Evolutionary conservation across 495 filamentous ascomycete genomes (phyloP).

Genomic region (Aspergillus hancockii): DNA sequence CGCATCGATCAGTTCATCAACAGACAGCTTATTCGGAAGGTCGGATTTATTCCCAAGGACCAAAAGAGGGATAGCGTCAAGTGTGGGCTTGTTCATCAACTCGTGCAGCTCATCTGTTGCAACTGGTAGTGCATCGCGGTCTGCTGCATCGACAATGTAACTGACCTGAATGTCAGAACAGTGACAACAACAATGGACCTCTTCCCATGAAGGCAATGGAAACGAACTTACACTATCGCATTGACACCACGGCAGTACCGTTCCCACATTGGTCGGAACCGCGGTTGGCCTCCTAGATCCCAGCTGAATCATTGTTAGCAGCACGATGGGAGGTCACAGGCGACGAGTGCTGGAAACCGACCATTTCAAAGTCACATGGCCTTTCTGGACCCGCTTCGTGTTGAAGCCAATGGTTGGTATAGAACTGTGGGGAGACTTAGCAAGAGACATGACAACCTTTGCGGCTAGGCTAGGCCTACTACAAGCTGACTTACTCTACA

Average conservation of each 20-base stretch:
- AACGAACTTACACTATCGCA: slow-evolving; percentile 77
- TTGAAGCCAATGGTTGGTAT: slow-evolving; percentile 99
- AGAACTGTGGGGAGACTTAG: slow-evolving; percentile 66
- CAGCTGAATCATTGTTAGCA: slow-evolving; percentile 56
- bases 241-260: slow-evolving; percentile 96
- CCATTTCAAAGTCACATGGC: slow-evolving; percentile 98
- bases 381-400: slow-evolving; percentile 97
- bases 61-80: slow-evolving; percentile 90
- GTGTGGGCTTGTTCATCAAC: slow-evolving; percentile 78
- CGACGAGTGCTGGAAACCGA: slow-evolving; percentile 34
- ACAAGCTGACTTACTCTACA: slow-evolving; percentile 77
- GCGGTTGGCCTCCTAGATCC: slow-evolving; percentile 96
- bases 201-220: background rate
- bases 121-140: slow-evolving; percentile 74
- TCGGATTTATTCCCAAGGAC: slow-evolving; percentile 98
- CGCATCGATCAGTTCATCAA: slow-evolving; percentile 92
- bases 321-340: background rate
- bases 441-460: slow-evolving; percentile 15
- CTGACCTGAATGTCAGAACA: slow-evolving; percentile 38
- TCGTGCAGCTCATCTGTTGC: slow-evolving; percentile 91
- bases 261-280: slow-evolving; percentile 99
- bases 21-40: slow-evolving; percentile 79
- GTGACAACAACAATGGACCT: background rate
- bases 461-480: slow-evolving; percentile 10
- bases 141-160: slow-evolving; percentile 94